A percentile compares a stretch with the other conserved stretches of the same genome.
phyloP scores from a whole-genome alignment of 345 rosid genomes.

The Jatropha curcas region DNA sequence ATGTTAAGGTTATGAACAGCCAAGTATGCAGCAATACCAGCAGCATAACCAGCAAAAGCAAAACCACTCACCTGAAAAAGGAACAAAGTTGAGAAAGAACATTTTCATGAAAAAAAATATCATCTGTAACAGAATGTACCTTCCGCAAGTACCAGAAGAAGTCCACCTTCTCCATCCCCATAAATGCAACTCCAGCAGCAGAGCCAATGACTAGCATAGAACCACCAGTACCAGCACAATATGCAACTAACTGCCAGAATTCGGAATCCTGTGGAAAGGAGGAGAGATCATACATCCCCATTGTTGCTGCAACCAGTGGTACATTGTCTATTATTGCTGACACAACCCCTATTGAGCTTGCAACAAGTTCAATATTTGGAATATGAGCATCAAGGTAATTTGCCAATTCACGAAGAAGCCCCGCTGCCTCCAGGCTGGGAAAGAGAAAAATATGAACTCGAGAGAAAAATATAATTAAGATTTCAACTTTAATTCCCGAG shows the following conservation, averaged over 20 bases:
- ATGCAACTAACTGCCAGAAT: slow-evolving; percentile 96
- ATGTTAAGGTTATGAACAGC: slow-evolving; percentile 24
- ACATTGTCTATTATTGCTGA: slow-evolving; percentile 93
- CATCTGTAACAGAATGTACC: slow-evolving; percentile 36
- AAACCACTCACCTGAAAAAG: slow-evolving; percentile 81
- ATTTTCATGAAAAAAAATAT: neutral
- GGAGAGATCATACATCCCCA: slow-evolving; percentile 94
- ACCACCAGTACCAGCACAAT: slow-evolving; percentile 94
- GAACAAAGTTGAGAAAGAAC: slow-evolving; percentile 2
- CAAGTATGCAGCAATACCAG: slow-evolving; percentile 31
- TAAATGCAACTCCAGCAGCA: slow-evolving; percentile 95
- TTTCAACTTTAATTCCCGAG: neutral
- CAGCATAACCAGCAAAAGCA: slow-evolving; percentile 77
- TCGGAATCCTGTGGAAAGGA: slow-evolving; percentile 80
- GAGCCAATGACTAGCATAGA: slow-evolving; percentile 92
- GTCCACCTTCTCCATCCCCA: slow-evolving; percentile 99
- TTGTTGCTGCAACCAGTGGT: slow-evolving; percentile 92
- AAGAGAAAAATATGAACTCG: too few relatives aligned
- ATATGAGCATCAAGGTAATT: slow-evolving; percentile 87
- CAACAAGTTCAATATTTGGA: slow-evolving; percentile 69
- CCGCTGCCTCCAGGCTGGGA: slow-evolving; percentile 86
- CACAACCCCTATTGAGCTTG: slow-evolving; percentile 77
- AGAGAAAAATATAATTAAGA: too few relatives aligned
- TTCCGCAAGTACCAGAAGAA: slow-evolving; percentile 95
- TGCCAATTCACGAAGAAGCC: slow-evolving; percentile 86